Base-by-base conservation (phyloP, 2,329 filamentous ascomycete species). In the Aspergillus unguis region DNA sequence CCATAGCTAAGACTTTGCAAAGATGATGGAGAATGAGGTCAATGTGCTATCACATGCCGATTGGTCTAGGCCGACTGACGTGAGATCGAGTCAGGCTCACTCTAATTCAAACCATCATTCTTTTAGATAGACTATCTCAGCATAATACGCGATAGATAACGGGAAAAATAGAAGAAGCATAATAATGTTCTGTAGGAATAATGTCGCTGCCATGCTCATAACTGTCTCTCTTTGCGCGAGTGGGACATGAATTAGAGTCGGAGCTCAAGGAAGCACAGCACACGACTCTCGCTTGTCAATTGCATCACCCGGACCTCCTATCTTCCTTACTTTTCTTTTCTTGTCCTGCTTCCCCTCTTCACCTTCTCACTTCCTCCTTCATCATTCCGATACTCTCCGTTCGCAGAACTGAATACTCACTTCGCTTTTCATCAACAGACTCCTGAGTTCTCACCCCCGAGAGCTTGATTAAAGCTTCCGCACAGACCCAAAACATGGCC, bases 401-500 rank as follows among this genome's bases (percentile, higher is more conserved):
- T 54, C 38, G 40, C 27, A 37, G 38, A 17, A 17, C 17, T 17
- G 17, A 17, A 17, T 17, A 17, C 17, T 17, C 17, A 17, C 17
- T 17, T 17, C 17, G 17, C 17, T 17, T 17, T 17, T 17, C 17
- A 17, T 17, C 17, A 17, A 17, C 17, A 17, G 17, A 17, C 17
- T 17, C 17, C 17, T 17, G 17, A 17, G 17, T 17, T 17, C 17
- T 17, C 17, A 17, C 17, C 17, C 17, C 17, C 17, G 17, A 48
- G 36, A 25, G 11, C 36, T 38, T 38, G 50, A 36, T 38, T 23
- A 23, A 25, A 56, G 52, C 54, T 61, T 50, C 51, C 50, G 50
- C 58, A 58, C 59, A 55, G 60, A 62, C 60, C 54, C 58, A 48
- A 17, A 50, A 53, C 48, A 71, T 71, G 68, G 67, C 69, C 57